Base-by-base conservation (phyloP, 768 basidiomycete species). In the Boletus rubroflammeus region DNA sequence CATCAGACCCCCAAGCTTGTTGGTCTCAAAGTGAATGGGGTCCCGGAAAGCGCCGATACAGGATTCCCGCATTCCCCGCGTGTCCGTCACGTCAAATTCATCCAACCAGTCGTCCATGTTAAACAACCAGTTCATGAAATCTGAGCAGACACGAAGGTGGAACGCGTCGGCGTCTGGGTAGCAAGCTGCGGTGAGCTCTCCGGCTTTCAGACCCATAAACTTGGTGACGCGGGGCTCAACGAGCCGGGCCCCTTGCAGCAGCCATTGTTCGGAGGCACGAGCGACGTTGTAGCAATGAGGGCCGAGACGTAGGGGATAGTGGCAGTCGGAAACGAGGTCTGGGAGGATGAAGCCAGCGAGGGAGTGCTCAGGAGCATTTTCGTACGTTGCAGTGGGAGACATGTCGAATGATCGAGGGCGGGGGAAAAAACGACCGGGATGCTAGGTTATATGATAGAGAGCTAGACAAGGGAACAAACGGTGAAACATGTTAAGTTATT, bases 161-260 rank as follows among this genome's bases (percentile, higher is more conserved):
- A 81, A 78, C 40, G 74, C 66, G n/a, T 79, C 71, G 21, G 80
- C 73, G 25, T 77, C 77, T 53, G 81, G 77, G 66, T 87, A 88
- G 66, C 82, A 85, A 63, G 74, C 78, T 3, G 83, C 84, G 32
- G 84, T 81, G 58, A 89, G 79, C 57, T 84, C 81, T 41, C 85
- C 84, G 13, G 83, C 82, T 56, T 85, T 81, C 51, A 86, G 75
- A 28, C 81, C 82, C 60, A 76, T 75, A 49, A 87, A 77, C 34
- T 70, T 72, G 54, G 67, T 72, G 29, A 55, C 48, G 8, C 62
- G 63, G 53, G 73, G 72, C 43, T 70, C 69, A 50, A 66, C 62
- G 35, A 69, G 63, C 10, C 54, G 58, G 21, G 64, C 62, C 0
- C 64, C 66, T 36, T 58, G 40, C 5, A 68, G 25, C 28, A 76